Evolutionary conservation across 2,329 filamentous ascomycete genomes (phyloP), one percentile per base, ranked within the genome.

Genomic region (Periconia digitata): DNA sequence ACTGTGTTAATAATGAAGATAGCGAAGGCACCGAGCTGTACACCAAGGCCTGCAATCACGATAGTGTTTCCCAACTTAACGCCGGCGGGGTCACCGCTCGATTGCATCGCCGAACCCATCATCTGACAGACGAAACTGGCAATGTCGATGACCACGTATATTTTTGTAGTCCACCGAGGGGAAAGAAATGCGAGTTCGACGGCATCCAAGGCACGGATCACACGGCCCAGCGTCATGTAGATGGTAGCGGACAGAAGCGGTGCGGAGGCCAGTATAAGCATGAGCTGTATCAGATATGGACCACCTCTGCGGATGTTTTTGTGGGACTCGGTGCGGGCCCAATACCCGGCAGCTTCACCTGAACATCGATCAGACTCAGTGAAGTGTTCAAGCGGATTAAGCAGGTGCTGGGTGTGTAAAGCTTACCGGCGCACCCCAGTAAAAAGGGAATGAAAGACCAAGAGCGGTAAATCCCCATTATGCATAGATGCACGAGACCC

Each of bases 391-490:
- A n/a, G 36, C 36, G 15, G 42, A 44, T n/a, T 6, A 17, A 13
- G 8, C 15, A 27, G 18, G 1, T 1, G 12, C 2, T 17, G n/a
- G 17, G 6, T 17, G 2, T 27, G 12, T 12, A 27, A 27, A 27
- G 20, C 67, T 47, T 68, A 80, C 78, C 79, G n/a, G 74, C 44
- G 20, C 76, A 76, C n/a, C 79, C 79, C n/a, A 81, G 59, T 3
- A 78, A 48, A 43, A 82, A 77, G 0, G 79, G 76, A 3, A 78
- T 72, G 54, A 79, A 76, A 56, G 76, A 82, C 74, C 76, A 80
- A 20, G 46, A 47, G 29, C 50, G 47, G 2, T 50, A 47, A 3
- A 44, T 39, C 5, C 52, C 40, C n/a, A 57, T 40, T 35, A 56
- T 34, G 8, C 40, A 24, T 12, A 53, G 3, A 40, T 59, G 54